Conservation (phyloP, 1,284 basidiomycete genomes). For the Chalciporus piperatoides region DNA sequence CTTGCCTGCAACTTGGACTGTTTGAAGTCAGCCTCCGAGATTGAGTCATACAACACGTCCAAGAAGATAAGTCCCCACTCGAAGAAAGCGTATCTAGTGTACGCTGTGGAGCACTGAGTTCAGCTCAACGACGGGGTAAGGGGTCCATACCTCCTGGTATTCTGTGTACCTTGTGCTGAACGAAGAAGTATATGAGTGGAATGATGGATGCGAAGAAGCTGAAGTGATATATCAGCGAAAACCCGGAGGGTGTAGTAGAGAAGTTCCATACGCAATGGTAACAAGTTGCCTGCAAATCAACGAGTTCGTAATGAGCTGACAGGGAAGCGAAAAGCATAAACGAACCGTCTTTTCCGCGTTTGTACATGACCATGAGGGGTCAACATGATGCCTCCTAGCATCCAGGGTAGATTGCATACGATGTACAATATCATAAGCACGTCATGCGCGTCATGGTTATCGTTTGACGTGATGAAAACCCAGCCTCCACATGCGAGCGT, state of each 20-base stretch:
- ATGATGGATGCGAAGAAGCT: constrained; percentile 71
- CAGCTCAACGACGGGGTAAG: background rate
- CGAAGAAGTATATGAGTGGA: constrained; percentile 80
- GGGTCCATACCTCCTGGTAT: constrained; percentile 67
- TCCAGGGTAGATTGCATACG: constrained; percentile 82
- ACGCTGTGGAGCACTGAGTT: constrained; percentile 48
- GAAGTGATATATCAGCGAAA: constrained; percentile 10
- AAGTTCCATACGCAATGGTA: constrained; percentile 43
- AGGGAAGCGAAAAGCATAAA: background rate
- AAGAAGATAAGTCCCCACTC: constrained; percentile 84
- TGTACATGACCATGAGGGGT: constrained; percentile 43
- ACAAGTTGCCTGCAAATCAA: constrained; percentile 45
- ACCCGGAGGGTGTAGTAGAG: background rate
- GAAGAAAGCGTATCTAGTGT: constrained; percentile 81
- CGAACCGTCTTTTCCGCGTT: constrained; percentile 52
- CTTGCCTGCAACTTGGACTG: constrained; percentile 51
- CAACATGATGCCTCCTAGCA: constrained; percentile 66
- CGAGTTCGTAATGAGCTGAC: constrained; percentile 4
- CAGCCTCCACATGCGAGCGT: constrained; percentile 88
- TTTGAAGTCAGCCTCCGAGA: constrained; percentile 60
- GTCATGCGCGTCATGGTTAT: constrained; percentile 83
- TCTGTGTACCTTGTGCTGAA: constrained; percentile 77
- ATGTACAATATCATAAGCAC: constrained; percentile 87
- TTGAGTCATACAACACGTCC: constrained; percentile 77
- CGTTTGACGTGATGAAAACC: constrained; percentile 86